Evolutionary conservation across 495 filamentous ascomycete species (phyloP).

Genomic region (Aspergillus wentii): DNA sequence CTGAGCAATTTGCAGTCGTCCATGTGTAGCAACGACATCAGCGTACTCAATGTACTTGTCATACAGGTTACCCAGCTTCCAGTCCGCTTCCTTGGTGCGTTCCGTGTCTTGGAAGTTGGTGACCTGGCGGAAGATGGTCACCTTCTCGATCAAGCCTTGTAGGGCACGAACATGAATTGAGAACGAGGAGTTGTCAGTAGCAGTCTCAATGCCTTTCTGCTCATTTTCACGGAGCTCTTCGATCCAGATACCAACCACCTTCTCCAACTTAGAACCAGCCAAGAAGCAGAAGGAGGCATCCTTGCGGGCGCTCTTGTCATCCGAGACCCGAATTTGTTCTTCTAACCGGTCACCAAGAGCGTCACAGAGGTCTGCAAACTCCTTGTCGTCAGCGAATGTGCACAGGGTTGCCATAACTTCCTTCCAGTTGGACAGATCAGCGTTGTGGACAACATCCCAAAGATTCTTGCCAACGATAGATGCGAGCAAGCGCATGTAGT

Average conservation of each 20-base stretch:
- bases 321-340: conserved; percentile 52
- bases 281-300: conserved; percentile 95
- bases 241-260: conserved; percentile 92
- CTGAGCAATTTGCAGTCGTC: conserved; percentile 79
- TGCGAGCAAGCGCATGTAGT: conserved; percentile 85
- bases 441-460: conserved; percentile 97
- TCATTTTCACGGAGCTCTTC: conserved; percentile 80
- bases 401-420: conserved; percentile 93
- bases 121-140: conserved; percentile 92
- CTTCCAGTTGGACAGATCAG: conserved; percentile 89
- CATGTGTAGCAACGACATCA: conserved; percentile 87
- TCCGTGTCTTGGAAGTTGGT: conserved; percentile 87
- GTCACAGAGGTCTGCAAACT: conserved; percentile 96
- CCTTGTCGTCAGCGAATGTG: conserved; percentile 84
- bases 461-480: conserved; percentile 95
- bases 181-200: conserved; percentile 70
- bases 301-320: conserved; percentile 59
- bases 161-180: conserved; percentile 85
- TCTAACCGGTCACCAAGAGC: conserved; percentile 87
- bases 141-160: conserved; percentile 95
- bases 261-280: conserved; percentile 93
- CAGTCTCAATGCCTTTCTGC: conserved; percentile 62
- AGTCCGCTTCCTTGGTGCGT: conserved; percentile 59
- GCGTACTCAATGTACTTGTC: conserved; percentile 97
- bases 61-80: conserved; percentile 87